Evolutionary conservation across 2,329 filamentous ascomycete species (phyloP), one percentile per base, ranked within the genome.

Genomic region (Phyllosticta paracitricarpa): DNA sequence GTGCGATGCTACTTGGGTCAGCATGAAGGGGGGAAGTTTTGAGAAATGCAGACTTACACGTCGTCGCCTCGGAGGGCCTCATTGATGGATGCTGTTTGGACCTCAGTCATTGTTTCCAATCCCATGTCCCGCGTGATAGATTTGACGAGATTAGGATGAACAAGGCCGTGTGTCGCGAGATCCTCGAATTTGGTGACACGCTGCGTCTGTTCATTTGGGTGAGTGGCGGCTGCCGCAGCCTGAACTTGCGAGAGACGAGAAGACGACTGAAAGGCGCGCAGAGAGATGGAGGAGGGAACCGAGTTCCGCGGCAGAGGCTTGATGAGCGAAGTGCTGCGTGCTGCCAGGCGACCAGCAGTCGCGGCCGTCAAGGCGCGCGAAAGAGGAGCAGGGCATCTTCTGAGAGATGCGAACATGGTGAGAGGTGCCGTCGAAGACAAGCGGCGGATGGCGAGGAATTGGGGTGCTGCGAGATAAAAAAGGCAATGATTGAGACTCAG

Each of bases 61-160:
- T 97, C 93, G 63, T 81, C 83, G 24, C 94, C 92, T 66, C 85
- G 84, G 52, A 97, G 78, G 3, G 89, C 89, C 61, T 89, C 82
- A 63, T 84, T 84, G 70, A 99, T 91, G 12, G 93, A 96, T 71
- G 87, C 82, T 56, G 84, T 81, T 75, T 99, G 94, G 14, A 99
- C 93, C 24, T 94, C 88, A 24, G 93, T 97, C 94, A 99, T 97
- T 51, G 79, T 84, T 57, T 88, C 82, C 67, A 97, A 87, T 28
- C 81, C 78, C 86, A 97, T 89, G 58, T 84, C 82, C 4, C 82
- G 67, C 1, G 83, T 88, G 67, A 99, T 85, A 26, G 87, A 82
- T 3, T 79, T 70, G 64, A 96, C 79, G 58, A 97, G 75, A 63
- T 80, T 83, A 25, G 75, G 70, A 69, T 92, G 80, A 52, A 96